phyloP scores from a whole-genome alignment of 164 flowering plant species.

The Malania oleifera region DNA sequence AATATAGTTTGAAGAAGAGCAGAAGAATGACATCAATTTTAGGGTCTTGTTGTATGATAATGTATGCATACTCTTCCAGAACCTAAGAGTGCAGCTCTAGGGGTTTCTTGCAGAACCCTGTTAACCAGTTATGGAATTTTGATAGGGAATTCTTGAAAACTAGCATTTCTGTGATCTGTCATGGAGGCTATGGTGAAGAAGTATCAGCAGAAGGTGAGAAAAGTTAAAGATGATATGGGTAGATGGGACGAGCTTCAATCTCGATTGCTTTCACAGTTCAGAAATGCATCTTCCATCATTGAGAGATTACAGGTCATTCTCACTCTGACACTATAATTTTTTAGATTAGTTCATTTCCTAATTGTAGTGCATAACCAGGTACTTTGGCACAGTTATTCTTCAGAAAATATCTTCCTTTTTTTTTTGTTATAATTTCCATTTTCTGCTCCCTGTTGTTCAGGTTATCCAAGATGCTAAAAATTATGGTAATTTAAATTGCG shows the following conservation, averaged over 20 bases:
- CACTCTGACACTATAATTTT: background rate
- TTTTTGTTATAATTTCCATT: background rate
- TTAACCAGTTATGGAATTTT: no score
- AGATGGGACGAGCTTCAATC: conserved; percentile 75
- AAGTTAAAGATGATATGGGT: conserved; percentile 50
- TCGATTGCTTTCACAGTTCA: conserved; percentile 48
- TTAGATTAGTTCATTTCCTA: background rate
- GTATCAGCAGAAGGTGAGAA: conserved; percentile 56
- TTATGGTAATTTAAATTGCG: conserved; percentile 45
- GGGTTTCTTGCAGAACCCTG: no score
- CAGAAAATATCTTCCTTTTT: background rate
- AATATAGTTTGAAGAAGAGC: no score
- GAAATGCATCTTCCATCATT: conserved; percentile 63
- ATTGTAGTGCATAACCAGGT: background rate
- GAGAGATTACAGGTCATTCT: conserved; percentile 54
- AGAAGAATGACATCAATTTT: no score
- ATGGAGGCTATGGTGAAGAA: conserved; percentile 65
- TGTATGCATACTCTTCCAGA: no score
- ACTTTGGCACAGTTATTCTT: background rate
- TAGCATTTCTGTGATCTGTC: background rate
- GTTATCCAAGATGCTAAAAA: conserved; percentile 41
- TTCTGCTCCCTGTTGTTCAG: conserved; percentile 23
- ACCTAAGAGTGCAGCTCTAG: no score
- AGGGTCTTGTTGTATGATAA: no score
- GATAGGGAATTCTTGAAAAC: no score